These are phyloP conservation scores for Fistulina hepatica DNA, from an alignment of 1,284 basidiomycete species.

Conservation along the genomic window DNA sequence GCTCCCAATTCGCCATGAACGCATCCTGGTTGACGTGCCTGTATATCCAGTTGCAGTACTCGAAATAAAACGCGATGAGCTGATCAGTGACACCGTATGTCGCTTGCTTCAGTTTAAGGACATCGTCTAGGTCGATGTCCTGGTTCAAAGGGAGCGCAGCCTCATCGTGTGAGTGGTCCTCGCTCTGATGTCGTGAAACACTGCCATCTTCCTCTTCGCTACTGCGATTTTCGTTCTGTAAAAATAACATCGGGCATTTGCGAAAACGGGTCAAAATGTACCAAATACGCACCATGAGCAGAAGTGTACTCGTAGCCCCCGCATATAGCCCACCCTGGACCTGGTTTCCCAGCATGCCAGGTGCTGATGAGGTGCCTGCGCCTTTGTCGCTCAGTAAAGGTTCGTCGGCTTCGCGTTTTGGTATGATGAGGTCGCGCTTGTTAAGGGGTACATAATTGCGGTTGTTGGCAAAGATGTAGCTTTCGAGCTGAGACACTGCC, in stretches of 20 bases:
- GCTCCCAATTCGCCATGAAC: slow-evolving; percentile 55
- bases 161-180: slow-evolving; percentile 24
- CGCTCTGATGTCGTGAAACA: slow-evolving; percentile 36
- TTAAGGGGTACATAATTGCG: slow-evolving; percentile 27
- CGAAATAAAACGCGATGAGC: slow-evolving; percentile 65
- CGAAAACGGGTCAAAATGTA: no score
- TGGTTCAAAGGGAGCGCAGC: slow-evolving; percentile 21
- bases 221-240: no score
- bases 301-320: slow-evolving; percentile 62
- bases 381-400: slow-evolving; percentile 35
- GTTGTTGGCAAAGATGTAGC: slow-evolving; percentile 48
- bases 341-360: slow-evolving; percentile 55
- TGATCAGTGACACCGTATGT: slow-evolving; percentile 55
- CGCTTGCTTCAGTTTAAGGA: no score
- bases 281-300: slow-evolving; percentile 42
- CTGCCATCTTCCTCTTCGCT: slow-evolving; percentile 38
- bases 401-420: no score
- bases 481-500: slow-evolving; percentile 60
- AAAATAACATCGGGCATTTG: no score
- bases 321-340: slow-evolving; percentile 58
- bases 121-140: slow-evolving; percentile 56
- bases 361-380: slow-evolving; percentile 26
- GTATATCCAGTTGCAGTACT: slow-evolving; percentile 78
- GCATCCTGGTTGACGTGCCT: slow-evolving; percentile 56
- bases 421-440: no score